Conservation (phyloP, 2,329 filamentous ascomycete species). For the Xylariaceae sp. region DNA sequence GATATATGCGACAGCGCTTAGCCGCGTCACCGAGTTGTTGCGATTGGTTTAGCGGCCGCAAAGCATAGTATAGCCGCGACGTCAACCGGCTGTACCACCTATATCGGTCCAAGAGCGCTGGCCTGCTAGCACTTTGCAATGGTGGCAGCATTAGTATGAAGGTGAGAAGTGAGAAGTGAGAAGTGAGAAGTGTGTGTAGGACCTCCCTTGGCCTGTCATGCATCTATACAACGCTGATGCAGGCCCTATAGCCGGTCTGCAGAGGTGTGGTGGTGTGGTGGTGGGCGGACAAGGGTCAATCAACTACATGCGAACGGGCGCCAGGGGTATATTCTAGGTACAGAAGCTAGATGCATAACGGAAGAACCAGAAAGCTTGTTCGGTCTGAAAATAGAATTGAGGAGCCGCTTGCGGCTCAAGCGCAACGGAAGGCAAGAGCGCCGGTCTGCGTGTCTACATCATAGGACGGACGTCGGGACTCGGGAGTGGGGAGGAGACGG, state of each 20-base stretch:
- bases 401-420: constrained; percentile 24
- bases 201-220: no score
- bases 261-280: constrained; percentile 5
- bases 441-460: constrained; percentile 14
- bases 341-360: neutral
- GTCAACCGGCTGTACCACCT: constrained; percentile 20
- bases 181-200: neutral
- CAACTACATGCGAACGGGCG: neutral
- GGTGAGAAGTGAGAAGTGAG: neutral
- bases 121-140: constrained; percentile 10
- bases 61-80: constrained; percentile 19
- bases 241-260: constrained; percentile 7
- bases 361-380: constrained; percentile 20
- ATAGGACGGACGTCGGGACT: constrained; percentile 1
- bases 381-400: constrained; percentile 21
- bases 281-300: neutral
- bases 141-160: neutral
- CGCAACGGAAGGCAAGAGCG: neutral
- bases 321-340: neutral
- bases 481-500: constrained; percentile 2
- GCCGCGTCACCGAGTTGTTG: constrained; percentile 8
- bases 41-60: constrained; percentile 12
- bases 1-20: constrained; percentile 13
- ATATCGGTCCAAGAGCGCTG: constrained; percentile 16
- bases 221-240: constrained; percentile 5